Base-by-base conservation (phyloP, 352 stramenopile species). In the Phytophthora constricta region DNA sequence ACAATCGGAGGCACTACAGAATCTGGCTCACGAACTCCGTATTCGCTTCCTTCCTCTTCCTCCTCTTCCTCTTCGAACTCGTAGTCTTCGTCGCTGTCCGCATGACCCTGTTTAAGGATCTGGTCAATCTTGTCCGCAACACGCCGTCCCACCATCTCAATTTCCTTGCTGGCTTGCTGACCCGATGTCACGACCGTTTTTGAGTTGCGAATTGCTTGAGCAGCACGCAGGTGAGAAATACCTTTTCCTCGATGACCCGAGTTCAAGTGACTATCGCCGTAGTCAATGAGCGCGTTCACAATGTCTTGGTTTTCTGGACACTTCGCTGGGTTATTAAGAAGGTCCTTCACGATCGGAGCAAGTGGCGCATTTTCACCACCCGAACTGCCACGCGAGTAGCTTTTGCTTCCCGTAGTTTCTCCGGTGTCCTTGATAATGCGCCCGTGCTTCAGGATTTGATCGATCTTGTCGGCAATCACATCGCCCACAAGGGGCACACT, bases 161-260 rank as follows among this genome's bases (percentile, higher is more conserved):
- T 83, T 51, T 83, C 72, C 31, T 76, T 64, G 28, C 57, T 82
- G 0, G 86, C 86, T 49, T 92, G 79, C 11, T 59, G 56, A 1
- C 77, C 75, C 17, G 75, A 84, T 60, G 71, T 87, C 43, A 94
- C 77, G 25, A 79, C 54, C 8, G 66, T 60, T 16, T 92, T 70
- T 1, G 82, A 74, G 53, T 88, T 59, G 4, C 86, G 80, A 48
- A 94, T 94, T 27, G 65, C 45, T 65, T 76, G 61, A 1, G 86
- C 84, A 8, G 84, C 82, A n/a, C 84, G 82, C 59, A 94, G 67
- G 20, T 92, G 84, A 43, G 86, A 92, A 23, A 94, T 92, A 1
- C 86, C 84, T 49, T 87, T 90, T 26, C 86, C 86, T 59, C 86
- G 74, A 13, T 80, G 68, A 0, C 86, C 86, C 2, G 73, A 89